Evolutionary conservation across 495 filamentous ascomycete genomes (phyloP).

Genomic region (Xylaria venustula): DNA sequence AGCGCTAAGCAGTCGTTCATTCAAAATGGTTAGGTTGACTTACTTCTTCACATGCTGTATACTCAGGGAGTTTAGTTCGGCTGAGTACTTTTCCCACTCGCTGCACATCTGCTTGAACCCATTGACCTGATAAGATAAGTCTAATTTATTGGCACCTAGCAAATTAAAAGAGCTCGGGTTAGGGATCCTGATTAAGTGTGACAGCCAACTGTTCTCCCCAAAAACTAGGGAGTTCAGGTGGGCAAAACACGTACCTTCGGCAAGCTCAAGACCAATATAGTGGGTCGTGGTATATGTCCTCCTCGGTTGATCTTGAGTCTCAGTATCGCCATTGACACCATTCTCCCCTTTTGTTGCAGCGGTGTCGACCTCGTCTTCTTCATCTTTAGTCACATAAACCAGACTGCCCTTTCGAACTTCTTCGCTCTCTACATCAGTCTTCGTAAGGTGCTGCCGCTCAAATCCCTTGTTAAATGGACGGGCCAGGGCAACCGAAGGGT

Average conservation of each 20-base stretch:
- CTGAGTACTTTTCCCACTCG: constrained; percentile 63
- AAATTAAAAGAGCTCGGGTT: constrained; percentile 31
- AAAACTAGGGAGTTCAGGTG: constrained; percentile 31
- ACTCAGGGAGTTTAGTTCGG: constrained; percentile 52
- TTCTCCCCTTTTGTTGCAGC: constrained; percentile 52
- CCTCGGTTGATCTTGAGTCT: constrained; percentile 22
- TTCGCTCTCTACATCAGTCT: constrained; percentile 66
- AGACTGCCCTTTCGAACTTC: constrained; percentile 70
- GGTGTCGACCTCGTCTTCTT: constrained; percentile 20
- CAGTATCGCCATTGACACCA: constrained; percentile 33
- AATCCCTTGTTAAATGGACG: constrained; percentile 94
- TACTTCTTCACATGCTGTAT: constrained; percentile 78
- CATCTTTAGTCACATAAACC: constrained; percentile 60
- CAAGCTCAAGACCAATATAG: constrained; percentile 79
- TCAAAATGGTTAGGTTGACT: constrained; percentile 25
- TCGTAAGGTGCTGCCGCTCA: constrained; percentile 72
- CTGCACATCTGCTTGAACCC: constrained; percentile 72
- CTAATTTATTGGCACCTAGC: constrained; percentile 56
- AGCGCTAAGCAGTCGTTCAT: constrained; percentile 22
- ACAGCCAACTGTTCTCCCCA: constrained; percentile 15
- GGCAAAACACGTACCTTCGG: constrained; percentile 55
- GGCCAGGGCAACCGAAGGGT: constrained; percentile 72
- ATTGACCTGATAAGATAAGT: constrained; percentile 68
- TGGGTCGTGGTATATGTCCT: constrained; percentile 82
- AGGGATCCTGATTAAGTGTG: constrained; percentile 30